Evolutionary conservation across 768 basidiomycete species (phyloP).

Genomic region (Naganishia antarctica): DNA sequence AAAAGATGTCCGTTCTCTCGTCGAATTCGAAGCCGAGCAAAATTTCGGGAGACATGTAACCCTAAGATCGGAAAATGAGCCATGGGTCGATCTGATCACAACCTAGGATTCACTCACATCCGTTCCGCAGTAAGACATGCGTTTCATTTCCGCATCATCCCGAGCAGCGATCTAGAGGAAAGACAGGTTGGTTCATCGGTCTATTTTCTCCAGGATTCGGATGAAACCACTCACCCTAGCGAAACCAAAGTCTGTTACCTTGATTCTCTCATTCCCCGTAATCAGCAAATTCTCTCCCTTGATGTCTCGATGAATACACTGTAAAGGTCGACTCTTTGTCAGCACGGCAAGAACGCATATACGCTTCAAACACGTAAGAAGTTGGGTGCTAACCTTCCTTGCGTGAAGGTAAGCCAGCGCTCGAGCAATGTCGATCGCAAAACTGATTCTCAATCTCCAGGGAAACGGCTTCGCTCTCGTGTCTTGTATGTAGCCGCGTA

Average conservation of each 20-base stretch:
- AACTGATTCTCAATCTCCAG: conserved; percentile 88
- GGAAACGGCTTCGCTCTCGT: conserved; percentile 69
- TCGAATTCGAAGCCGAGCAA: conserved; percentile 85
- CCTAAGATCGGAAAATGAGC: conserved; percentile 39
- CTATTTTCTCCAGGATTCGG: neutral
- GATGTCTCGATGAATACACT: conserved; percentile 64
- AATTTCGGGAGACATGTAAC: conserved; percentile 97
- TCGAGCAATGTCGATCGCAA: conserved; percentile 88
- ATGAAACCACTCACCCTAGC: conserved; percentile 54
- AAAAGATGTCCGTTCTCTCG: conserved; percentile 89
- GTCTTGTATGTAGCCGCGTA: conserved; percentile 70
- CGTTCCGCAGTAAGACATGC: conserved; percentile 52
- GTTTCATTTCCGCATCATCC: conserved; percentile 71
- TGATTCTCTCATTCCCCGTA: conserved; percentile 85
- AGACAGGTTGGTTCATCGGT: no score
- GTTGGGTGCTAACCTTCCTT: conserved; percentile 56
- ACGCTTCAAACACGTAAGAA: no score
- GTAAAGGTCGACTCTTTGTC: neutral
- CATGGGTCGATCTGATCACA: no score
- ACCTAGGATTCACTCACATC: conserved; percentile 40
- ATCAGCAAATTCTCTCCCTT: conserved; percentile 98
- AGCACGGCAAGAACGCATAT: neutral
- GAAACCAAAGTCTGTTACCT: conserved; percentile 98
- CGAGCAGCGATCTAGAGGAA: conserved; percentile 70
- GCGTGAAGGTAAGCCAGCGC: conserved; percentile 97